A percentile compares a stretch with the other conserved stretches of the same genome.
phyloP scores from a whole-genome alignment of 169 alveolate genomes.

The Besnoitia besnoiti region DNA sequence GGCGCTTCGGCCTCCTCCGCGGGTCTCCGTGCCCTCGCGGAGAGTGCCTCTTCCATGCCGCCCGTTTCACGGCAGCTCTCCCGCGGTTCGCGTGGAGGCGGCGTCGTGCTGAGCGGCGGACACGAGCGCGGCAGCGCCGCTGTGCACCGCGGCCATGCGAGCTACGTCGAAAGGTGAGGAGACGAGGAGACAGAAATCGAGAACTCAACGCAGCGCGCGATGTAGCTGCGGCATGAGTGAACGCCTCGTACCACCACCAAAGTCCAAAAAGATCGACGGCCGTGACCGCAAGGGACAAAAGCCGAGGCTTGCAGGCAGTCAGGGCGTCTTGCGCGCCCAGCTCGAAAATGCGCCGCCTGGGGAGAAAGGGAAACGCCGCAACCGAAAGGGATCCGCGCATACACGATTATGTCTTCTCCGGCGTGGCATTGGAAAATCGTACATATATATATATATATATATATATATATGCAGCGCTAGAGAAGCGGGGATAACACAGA shows the following conservation, averaged over 20 bases:
- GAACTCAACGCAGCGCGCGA: background rate
- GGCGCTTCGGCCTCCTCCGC: background rate
- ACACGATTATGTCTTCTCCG: no score
- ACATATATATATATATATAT: background rate
- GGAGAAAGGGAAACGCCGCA: no score
- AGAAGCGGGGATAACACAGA: no score
- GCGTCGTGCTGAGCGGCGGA: background rate
- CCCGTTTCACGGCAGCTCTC: background rate
- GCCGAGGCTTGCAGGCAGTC: background rate
- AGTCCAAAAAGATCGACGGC: no score
- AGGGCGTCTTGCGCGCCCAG: background rate
- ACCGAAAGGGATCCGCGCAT: no score
- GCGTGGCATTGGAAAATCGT: background rate
- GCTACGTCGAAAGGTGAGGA: constrained; percentile 35
- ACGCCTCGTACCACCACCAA: background rate
- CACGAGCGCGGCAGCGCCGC: background rate
- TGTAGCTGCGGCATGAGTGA: background rate
- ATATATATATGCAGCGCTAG: background rate
- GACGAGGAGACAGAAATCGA: background rate
- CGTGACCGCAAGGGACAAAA: no score
- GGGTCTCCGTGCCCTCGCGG: background rate
- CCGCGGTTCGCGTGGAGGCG: background rate
- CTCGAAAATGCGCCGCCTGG: background rate
- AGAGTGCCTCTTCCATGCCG: background rate
- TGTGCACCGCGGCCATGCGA: background rate